These are phyloP conservation scores for Pelargonium myrrhifolium DNA, from an alignment of 441 rosid genomes.

Conservation along the genomic window DNA sequence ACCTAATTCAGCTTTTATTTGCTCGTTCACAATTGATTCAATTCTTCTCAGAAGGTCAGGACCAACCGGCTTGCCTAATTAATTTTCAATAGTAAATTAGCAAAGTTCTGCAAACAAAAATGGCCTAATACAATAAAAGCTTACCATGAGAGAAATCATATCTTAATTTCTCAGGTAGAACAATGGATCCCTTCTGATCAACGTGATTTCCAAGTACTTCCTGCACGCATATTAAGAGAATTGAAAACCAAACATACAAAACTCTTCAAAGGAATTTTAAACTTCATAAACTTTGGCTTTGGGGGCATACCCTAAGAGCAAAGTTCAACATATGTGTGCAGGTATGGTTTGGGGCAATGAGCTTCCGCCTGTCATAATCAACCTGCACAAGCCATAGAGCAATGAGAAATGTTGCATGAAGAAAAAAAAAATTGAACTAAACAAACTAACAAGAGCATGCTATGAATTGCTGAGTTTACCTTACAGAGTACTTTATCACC, in stretches of 20 bases:
- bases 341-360: conserved; percentile 91
- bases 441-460: conserved; percentile 10
- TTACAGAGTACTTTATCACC: conserved; percentile 79
- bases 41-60: conserved; percentile 66
- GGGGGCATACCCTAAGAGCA: conserved; percentile 69
- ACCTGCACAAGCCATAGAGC: conserved; percentile 40
- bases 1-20: conserved; percentile 76
- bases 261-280: not conserved
- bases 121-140: conserved; percentile 12
- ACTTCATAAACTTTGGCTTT: not conserved
- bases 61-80: conserved; percentile 74
- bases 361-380: conserved; percentile 81
- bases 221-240: conserved; percentile 34
- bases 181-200: conserved; percentile 97
- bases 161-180: conserved; percentile 93
- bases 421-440: conserved; percentile 7
- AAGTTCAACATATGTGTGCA: conserved; percentile 97
- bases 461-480: conserved; percentile 30
- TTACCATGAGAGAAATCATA: conserved; percentile 96
- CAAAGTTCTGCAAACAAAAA: conserved; percentile 17
- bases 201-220: conserved; percentile 93
- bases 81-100: conserved; percentile 17
- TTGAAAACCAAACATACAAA: not conserved
- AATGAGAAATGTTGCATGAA: not conserved
- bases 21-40: conserved; percentile 81